Conservation (phyloP, 2,329 filamentous ascomycete genomes). For the Trichoderma gracile region DNA sequence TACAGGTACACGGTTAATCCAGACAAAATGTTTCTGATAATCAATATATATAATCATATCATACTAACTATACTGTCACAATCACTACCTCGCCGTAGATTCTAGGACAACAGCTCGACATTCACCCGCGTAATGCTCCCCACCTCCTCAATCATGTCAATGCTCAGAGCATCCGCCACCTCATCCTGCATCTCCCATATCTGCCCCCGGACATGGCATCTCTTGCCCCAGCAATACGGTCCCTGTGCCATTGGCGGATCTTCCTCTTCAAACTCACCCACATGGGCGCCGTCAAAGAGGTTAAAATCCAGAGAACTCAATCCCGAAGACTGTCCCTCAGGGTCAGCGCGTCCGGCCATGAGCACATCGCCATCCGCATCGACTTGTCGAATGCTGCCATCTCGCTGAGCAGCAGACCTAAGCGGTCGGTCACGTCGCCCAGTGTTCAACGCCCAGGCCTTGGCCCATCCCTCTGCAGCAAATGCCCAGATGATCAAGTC, state of each 20-base stretch:
- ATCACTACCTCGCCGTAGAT: not conserved
- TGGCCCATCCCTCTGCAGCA: constrained; percentile 38
- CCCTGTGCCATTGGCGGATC: not conserved
- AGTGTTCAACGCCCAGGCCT: constrained; percentile 37
- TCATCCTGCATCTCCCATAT: constrained; percentile 25
- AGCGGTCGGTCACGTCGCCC: constrained; percentile 29
- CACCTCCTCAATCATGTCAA: constrained; percentile 40
- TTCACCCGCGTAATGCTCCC: constrained; percentile 43
- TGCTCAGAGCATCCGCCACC: constrained; percentile 32
- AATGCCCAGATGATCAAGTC: constrained; percentile 42
- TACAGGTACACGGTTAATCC: too few relatives aligned
- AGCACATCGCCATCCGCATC: constrained; percentile 37
- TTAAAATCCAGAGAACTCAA: constrained; percentile 16
- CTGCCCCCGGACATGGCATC: constrained; percentile 12
- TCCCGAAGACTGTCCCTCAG: not conserved
- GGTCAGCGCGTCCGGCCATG: constrained; percentile 32
- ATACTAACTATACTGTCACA: not conserved
- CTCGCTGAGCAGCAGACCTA: constrained; percentile 33
- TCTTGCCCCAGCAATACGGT: not conserved
- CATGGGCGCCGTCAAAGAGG: constrained; percentile 23
- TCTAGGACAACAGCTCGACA: constrained; percentile 37
- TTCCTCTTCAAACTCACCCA: not conserved
- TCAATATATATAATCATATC: not conserved
- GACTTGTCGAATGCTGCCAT: constrained; percentile 38
- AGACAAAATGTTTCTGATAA: too few relatives aligned